Evolutionary conservation across 164 flowering plant genomes (phyloP).

Genomic region (Piper betle): DNA sequence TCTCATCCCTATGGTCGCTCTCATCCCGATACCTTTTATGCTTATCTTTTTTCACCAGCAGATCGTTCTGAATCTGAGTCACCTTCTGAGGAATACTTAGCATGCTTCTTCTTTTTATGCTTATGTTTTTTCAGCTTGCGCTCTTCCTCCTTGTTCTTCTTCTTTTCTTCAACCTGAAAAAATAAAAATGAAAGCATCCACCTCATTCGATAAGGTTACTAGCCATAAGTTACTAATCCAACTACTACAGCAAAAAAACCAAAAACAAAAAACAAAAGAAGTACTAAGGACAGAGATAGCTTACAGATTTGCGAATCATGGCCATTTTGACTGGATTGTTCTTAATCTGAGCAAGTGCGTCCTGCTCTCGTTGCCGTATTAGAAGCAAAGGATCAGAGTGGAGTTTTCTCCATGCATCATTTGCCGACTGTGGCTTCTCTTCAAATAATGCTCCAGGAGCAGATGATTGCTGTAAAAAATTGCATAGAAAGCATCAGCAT

Average conservation of each 20-base stretch:
- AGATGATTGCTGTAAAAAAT: constrained; percentile 20
- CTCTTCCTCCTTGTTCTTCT: constrained; percentile 16
- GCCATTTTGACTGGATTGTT: constrained; percentile 97
- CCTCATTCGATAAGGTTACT: background rate
- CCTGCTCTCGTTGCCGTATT: constrained; percentile 90
- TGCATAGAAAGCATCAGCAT: no score
- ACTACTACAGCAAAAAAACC: background rate
- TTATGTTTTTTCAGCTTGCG: constrained; percentile 12
- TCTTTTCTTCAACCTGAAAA: constrained; percentile 40
- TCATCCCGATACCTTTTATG: background rate
- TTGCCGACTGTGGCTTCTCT: constrained; percentile 87
- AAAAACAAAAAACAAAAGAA: background rate
- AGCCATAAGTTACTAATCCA: background rate
- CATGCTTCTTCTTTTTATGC: constrained; percentile 28
- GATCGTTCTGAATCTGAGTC: background rate
- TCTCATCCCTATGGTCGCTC: constrained; percentile 1
- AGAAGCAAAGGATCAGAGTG: constrained; percentile 90
- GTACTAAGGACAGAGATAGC: constrained; percentile 8
- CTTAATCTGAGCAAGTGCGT: constrained; percentile 72
- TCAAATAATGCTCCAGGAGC: constrained; percentile 87
- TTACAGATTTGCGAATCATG: constrained; percentile 77
- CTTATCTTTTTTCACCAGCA: background rate
- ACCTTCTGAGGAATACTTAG: constrained; percentile 4
- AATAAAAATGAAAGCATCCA: background rate
- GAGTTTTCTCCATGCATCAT: constrained; percentile 95